phyloP scores from a whole-genome alignment of 2,329 filamentous ascomycete species.

The Claviceps sp. region DNA sequence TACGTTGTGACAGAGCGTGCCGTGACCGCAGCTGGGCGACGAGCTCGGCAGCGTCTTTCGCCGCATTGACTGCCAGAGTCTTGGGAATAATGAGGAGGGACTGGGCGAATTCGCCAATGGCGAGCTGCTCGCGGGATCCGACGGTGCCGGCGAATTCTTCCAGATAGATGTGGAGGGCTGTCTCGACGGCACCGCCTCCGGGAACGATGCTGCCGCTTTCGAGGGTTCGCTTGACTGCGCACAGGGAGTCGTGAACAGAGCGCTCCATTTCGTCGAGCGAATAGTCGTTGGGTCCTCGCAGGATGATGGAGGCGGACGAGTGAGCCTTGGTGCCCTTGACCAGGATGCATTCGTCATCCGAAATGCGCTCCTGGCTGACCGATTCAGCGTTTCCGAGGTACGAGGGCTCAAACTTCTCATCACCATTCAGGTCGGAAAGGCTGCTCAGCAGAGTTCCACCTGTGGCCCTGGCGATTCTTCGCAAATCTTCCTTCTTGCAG shows the following conservation, averaged over 20 bases:
- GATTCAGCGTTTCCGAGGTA: slow-evolving; percentile 87
- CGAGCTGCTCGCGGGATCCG: slow-evolving; percentile 90
- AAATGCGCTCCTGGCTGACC: slow-evolving; percentile 95
- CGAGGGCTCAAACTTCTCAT: slow-evolving; percentile 88
- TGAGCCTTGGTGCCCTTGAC: slow-evolving; percentile 92
- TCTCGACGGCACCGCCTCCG: slow-evolving; percentile 92
- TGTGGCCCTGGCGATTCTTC: slow-evolving; percentile 90
- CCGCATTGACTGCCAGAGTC: slow-evolving; percentile 91
- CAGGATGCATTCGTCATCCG: slow-evolving; percentile 95
- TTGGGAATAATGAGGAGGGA: slow-evolving; percentile 90
- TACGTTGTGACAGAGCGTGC: slow-evolving; percentile 87
- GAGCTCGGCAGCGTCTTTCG: slow-evolving; percentile 89
- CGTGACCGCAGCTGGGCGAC: slow-evolving; percentile 89
- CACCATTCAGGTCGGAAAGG: slow-evolving; percentile 89
- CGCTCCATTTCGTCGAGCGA: slow-evolving; percentile 98
- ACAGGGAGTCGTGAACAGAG: slow-evolving; percentile 91
- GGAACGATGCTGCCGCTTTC: slow-evolving; percentile 96
- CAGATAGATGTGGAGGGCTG: slow-evolving; percentile 96
- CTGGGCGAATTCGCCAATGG: slow-evolving; percentile 94
- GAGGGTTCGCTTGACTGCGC: slow-evolving; percentile 90
- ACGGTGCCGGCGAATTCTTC: slow-evolving; percentile 98
- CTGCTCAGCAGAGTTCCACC: slow-evolving; percentile 88
- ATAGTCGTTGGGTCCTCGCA: slow-evolving; percentile 91
- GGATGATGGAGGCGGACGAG: slow-evolving; percentile 88
- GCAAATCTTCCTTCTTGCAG: slow-evolving; percentile 96